Conservation (phyloP, 495 filamentous ascomycete genomes). For the Tuber borchii region DNA sequence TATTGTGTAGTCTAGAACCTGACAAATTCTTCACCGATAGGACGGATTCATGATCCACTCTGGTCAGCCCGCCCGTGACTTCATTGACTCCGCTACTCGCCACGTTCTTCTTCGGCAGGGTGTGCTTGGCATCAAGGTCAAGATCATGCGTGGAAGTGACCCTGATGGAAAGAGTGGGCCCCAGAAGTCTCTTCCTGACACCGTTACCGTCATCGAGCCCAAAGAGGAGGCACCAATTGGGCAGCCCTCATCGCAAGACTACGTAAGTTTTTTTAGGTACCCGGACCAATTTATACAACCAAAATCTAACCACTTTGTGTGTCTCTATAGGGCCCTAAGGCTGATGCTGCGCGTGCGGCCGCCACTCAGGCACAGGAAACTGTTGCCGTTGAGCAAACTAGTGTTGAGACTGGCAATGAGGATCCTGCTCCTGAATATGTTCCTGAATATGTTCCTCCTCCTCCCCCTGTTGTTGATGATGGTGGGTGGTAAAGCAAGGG, state of each 20-base stretch:
- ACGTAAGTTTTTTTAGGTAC: conserved; percentile 52
- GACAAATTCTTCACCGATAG: conserved; percentile 42
- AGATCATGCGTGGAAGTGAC: conserved; percentile 99
- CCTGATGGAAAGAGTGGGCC: conserved; percentile 98
- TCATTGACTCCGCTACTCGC: conserved; percentile 95
- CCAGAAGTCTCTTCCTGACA: conserved; percentile 92
- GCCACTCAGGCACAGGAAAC: conserved; percentile 58
- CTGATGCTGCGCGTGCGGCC: conserved; percentile 67
- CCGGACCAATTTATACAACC: not conserved
- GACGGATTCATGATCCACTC: conserved; percentile 99
- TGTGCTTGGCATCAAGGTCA: conserved; percentile 99
- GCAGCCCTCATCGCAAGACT: conserved; percentile 93
- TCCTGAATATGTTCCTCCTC: conserved; percentile 8
- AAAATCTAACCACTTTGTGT: conserved; percentile 15
- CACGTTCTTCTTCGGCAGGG: conserved; percentile 99
- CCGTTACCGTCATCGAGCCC: conserved; percentile 98
- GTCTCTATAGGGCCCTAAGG: conserved; percentile 37
- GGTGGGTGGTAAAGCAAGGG: conserved; percentile 25
- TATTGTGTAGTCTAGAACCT: not conserved
- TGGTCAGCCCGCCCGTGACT: conserved; percentile 97
- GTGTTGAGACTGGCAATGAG: conserved; percentile 42
- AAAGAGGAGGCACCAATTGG: conserved; percentile 95
- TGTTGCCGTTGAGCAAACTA: conserved; percentile 49
- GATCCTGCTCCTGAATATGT: conserved; percentile 10
- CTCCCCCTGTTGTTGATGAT: not conserved